Evolutionary conservation across 768 basidiomycete species (phyloP), one percentile per base, ranked within the genome.

Genomic region (Leccinellum rugosiceps): DNA sequence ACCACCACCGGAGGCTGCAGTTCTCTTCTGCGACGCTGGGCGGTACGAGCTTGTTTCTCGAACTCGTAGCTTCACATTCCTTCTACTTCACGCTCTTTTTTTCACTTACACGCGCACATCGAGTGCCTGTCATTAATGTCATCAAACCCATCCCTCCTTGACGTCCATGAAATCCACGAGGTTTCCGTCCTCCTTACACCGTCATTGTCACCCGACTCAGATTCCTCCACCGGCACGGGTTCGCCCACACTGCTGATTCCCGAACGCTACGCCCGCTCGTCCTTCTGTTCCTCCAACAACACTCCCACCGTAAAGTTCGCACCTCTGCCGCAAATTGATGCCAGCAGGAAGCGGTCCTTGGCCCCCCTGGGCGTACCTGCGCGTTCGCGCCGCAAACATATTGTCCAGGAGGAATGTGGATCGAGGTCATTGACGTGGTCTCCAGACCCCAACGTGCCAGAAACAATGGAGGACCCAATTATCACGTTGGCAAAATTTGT

Each of bases 281-380:
- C 63, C 6, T 35, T 58, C 6, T 53, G 56, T n/a, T 68, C 61
- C 32, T 52, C 63, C 31, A 59, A 58, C n/a, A 48, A 32, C 28
- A 44, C 64, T 15, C 68, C 64, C 38, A 78, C 73, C 50, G 78
- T 87, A 45, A 80, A 75, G 38, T 41, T 41, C 38, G 38, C 38
- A 19, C 38, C 38, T 41, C 38, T 41, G n/a, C 38, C 38, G 38
- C 74, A 80, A 56, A 67, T 78, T 1, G 81, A 76, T 19, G 80
- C 80, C 3, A 75, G 78, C 21, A 78, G 78, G 61, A 77, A 80
- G 46, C 76, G 78, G 21, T 81, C 77, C 6, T 66, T 74, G 35
- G 72, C 75, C 4, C 85, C 84, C 6, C 70, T 86, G 3, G 85
- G 85, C 4, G 78, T 83, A 58, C 78, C 83, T 31, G 82, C 79